Percentiles rank a stretch among this genome's conserved stretches.
phyloP scores from a whole-genome alignment of 768 basidiomycete species.

The Mycena albidolilacea region DNA sequence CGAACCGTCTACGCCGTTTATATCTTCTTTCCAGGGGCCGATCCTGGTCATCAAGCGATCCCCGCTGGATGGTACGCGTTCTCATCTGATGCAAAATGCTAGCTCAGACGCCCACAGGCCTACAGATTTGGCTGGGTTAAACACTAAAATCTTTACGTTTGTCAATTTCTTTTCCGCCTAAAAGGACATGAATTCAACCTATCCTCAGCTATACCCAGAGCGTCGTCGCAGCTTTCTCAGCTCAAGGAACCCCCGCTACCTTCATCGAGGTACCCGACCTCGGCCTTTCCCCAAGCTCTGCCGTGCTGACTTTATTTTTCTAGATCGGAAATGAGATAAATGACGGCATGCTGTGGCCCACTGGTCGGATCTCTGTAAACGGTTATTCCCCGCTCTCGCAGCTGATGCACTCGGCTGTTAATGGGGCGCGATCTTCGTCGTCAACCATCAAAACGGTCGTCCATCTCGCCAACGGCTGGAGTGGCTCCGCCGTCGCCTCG shows the following conservation, averaged over 20 bases:
- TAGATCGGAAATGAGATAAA: slow-evolving; percentile 78
- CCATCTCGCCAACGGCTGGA: slow-evolving; percentile 78
- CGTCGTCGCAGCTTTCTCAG: slow-evolving; percentile 65
- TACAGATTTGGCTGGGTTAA: slow-evolving; percentile 60
- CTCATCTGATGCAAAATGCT: not conserved
- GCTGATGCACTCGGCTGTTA: slow-evolving; percentile 72
- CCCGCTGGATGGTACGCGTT: slow-evolving; percentile 68
- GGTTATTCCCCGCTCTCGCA: slow-evolving; percentile 70
- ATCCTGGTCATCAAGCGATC: slow-evolving; percentile 74
- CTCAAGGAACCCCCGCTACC: slow-evolving; percentile 68
- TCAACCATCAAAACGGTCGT: slow-evolving; percentile 66
- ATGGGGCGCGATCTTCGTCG: slow-evolving; percentile 65
- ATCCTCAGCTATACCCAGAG: slow-evolving; percentile 64
- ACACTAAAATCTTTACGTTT: slow-evolving; percentile 70
- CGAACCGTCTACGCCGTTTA: not conserved
- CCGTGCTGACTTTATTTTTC: not conserved
- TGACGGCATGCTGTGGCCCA: slow-evolving; percentile 74
- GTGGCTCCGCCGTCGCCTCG: slow-evolving; percentile 57
- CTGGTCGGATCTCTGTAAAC: slow-evolving; percentile 66
- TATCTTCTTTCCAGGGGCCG: slow-evolving; percentile 64
- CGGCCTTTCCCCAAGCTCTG: not conserved
- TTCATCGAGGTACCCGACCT: slow-evolving; percentile 54
- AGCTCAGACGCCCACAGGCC: not conserved
- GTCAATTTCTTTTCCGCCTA: slow-evolving; percentile 29
- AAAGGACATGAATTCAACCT: not conserved